Conservation (phyloP, 2,329 filamentous ascomycete genomes). For the Colletotrichum sp. region DNA sequence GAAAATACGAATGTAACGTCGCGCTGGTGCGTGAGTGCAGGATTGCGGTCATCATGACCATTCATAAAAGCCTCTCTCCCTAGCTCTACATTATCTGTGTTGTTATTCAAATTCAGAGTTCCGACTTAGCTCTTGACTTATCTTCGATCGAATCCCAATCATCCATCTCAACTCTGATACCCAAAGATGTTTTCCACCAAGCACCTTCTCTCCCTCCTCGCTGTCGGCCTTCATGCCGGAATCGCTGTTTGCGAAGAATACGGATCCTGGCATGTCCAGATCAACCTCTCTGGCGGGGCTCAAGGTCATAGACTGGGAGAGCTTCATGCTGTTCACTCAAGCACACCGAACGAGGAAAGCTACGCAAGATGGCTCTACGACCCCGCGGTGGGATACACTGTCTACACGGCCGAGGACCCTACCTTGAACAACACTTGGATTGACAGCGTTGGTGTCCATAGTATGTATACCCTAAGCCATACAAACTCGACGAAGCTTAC, state of each 20-base stretch:
- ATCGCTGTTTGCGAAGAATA: background rate
- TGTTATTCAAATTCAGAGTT: background rate
- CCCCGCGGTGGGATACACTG: background rate
- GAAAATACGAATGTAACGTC: background rate
- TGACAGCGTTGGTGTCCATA: background rate
- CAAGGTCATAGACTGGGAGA: background rate
- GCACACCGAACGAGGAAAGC: background rate
- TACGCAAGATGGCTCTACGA: background rate
- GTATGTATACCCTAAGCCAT: background rate
- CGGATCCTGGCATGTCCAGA: background rate
- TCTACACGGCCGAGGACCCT: background rate
- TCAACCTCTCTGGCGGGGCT: background rate
- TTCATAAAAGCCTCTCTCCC: background rate
- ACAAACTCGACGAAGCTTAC: background rate
- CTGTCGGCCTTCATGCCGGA: background rate
- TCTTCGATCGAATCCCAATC: background rate
- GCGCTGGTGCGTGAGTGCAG: background rate
- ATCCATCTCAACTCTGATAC: background rate
- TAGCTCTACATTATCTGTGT: background rate
- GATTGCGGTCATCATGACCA: background rate
- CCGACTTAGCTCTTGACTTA: background rate
- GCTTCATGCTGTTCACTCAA: background rate
- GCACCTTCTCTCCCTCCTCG: background rate
- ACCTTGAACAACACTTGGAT: background rate
- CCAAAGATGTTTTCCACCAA: background rate